Conservation (phyloP, 352 stramenopile genomes). For the Blastocystis sp. region DNA sequence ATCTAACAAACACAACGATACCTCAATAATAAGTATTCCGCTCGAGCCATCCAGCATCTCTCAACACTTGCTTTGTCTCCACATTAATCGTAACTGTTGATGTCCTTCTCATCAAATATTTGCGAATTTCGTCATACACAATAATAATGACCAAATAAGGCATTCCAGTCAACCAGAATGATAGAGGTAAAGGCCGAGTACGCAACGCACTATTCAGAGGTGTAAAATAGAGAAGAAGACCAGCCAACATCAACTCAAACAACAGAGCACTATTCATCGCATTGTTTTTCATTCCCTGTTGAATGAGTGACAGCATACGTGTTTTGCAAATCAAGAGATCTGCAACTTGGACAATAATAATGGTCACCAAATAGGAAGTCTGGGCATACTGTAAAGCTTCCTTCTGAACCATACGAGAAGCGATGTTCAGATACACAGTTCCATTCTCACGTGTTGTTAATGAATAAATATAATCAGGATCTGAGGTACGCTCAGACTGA, state of each 20-base stretch:
- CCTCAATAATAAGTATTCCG: conserved; percentile 82
- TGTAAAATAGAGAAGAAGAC: conserved; percentile 81
- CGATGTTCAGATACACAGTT: conserved; percentile 77
- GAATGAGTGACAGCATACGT: conserved; percentile 81
- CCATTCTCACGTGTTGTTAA: conserved; percentile 62
- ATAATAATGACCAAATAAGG: conserved; percentile 84
- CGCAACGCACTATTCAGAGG: conserved; percentile 79
- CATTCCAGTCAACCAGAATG: conserved; percentile 84
- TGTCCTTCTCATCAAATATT: conserved; percentile 83
- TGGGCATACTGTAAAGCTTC: conserved; percentile 80
- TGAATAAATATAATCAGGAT: conserved; percentile 67
- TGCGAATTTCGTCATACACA: conserved; percentile 83
- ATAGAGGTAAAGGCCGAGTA: conserved; percentile 81
- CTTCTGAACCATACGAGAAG: conserved; percentile 81
- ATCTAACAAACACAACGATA: background rate
- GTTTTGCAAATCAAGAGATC: conserved; percentile 89
- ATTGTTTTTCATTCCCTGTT: conserved; percentile 86
- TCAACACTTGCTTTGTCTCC: conserved; percentile 78
- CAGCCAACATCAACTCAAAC: conserved; percentile 84
- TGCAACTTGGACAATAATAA: conserved; percentile 84
- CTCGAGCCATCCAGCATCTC: conserved; percentile 82
- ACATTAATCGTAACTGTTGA: conserved; percentile 77
- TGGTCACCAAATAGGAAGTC: conserved; percentile 80
- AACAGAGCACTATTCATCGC: conserved; percentile 87
- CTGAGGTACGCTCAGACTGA: background rate